These are phyloP conservation scores for Phytopythium helicoides DNA, from an alignment of 352 stramenopile species.

Conservation along the genomic window DNA sequence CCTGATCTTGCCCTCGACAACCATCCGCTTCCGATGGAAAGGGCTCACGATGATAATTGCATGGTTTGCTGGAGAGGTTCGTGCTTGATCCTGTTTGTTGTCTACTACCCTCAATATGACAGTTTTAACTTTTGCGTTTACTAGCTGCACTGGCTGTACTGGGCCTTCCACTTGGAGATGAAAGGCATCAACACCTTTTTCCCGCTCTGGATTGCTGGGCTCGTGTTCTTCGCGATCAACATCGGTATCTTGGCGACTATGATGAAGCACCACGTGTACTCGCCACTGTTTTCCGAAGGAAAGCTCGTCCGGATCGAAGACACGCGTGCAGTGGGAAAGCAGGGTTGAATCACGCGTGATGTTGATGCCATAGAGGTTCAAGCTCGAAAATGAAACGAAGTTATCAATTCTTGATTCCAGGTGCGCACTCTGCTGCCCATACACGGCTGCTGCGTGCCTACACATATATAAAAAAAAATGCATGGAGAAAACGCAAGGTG, in stretches of 20 bases:
- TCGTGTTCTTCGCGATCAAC: constrained; percentile 91
- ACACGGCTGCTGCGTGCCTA: too few species aligned
- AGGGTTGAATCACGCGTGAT: neutral
- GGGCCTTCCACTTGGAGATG: constrained; percentile 90
- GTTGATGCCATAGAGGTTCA: neutral
- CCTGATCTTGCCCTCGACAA: constrained; percentile 78
- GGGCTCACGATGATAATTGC: constrained; percentile 53
- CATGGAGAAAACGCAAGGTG: constrained; percentile 1
- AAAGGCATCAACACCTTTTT: constrained; percentile 89
- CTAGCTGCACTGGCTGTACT: constrained; percentile 89
- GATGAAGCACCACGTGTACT: constrained; percentile 62
- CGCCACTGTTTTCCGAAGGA: constrained; percentile 53
- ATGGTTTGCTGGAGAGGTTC: constrained; percentile 79
- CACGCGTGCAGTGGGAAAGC: constrained; percentile 10
- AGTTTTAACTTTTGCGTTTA: neutral
- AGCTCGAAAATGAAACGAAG: too few species aligned
- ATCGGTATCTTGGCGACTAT: constrained; percentile 72
- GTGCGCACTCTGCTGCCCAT: too few species aligned
- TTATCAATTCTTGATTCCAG: too few species aligned
- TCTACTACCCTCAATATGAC: neutral
- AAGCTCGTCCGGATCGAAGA: constrained; percentile 25
- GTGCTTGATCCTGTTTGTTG: too few species aligned
- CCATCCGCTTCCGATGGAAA: constrained; percentile 61
- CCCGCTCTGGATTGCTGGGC: constrained; percentile 78
- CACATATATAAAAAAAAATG: neutral